phyloP scores from a whole-genome alignment of 352 stramenopile genomes.

The Phytophthora podocarpi region DNA sequence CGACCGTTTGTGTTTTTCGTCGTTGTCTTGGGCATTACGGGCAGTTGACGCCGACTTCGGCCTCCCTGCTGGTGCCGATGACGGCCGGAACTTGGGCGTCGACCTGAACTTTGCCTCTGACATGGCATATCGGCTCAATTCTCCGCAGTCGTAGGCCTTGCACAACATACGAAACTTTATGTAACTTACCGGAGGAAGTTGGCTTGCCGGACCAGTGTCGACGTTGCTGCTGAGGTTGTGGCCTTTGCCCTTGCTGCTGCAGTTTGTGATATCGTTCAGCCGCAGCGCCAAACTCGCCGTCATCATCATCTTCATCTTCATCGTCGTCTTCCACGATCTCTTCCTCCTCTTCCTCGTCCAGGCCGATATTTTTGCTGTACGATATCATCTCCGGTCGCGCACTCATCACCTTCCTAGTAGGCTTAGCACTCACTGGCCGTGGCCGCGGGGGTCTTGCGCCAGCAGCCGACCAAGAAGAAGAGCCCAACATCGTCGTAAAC shows the following conservation, averaged over 20 bases:
- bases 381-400: constrained; percentile 21
- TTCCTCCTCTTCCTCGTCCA: constrained; percentile 33
- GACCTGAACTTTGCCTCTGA: constrained; percentile 13
- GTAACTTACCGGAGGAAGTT: constrained; percentile 5
- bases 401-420: constrained; percentile 16
- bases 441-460: constrained; percentile 17
- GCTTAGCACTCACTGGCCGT: constrained; percentile 61
- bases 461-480: constrained; percentile 24
- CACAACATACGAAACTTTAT: not conserved
- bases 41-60: constrained; percentile 23
- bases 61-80: constrained; percentile 58
- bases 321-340: constrained; percentile 47
- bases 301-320: constrained; percentile 27
- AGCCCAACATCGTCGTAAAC: constrained; percentile 15
- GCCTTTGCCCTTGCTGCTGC: constrained; percentile 8
- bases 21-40: constrained; percentile 5
- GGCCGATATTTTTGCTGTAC: constrained; percentile 25
- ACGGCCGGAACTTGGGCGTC: constrained; percentile 47
- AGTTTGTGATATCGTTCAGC: constrained; percentile 30
- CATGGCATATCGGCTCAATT: not conserved
- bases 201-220: constrained; percentile 22
- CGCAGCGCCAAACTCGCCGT: constrained; percentile 46
- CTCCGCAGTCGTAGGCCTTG: not conserved
- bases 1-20: constrained; percentile 13
- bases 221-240: constrained; percentile 11